Evolutionary conservation across 768 basidiomycete genomes (phyloP).

Genomic region (Termitomyces sp.): DNA sequence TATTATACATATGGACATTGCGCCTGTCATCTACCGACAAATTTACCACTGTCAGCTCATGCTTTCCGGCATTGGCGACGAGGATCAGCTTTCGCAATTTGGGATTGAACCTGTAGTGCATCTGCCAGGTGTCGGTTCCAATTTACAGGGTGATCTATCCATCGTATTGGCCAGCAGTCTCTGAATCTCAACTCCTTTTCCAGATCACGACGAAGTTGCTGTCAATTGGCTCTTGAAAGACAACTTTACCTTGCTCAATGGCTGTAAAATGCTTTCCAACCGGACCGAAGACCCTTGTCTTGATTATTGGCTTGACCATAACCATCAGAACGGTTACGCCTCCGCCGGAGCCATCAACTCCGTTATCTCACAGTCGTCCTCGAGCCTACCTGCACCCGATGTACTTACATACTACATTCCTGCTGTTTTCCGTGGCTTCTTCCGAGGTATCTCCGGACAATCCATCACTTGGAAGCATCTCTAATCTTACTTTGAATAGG

Average conservation of each 20-base stretch:
- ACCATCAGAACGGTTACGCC: conserved; percentile 21
- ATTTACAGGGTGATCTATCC: conserved; percentile 23
- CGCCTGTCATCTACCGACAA: background rate
- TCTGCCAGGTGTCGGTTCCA: conserved; percentile 29
- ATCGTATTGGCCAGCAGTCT: background rate
- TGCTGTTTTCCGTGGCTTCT: conserved; percentile 21
- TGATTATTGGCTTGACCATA: conserved; percentile 16
- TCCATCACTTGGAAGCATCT: background rate
- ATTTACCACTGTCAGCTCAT: background rate
- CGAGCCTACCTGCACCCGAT: conserved; percentile 17
- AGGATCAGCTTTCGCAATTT: conserved; percentile 14
- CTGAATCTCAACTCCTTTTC: background rate
- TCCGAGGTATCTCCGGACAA: conserved; percentile 15
- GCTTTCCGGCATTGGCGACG: conserved; percentile 30
- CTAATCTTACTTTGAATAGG: background rate
- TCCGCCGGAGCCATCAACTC: conserved; percentile 18
- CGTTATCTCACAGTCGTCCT: conserved; percentile 18
- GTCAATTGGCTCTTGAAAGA: conserved; percentile 24
- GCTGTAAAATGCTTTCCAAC: conserved; percentile 20
- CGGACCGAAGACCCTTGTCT: conserved; percentile 24
- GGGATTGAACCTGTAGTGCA: conserved; percentile 22
- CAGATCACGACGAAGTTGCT: conserved; percentile 26
- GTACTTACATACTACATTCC: conserved; percentile 22
- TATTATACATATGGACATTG: background rate
- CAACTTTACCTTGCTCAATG: conserved; percentile 21